These are phyloP conservation scores for Knoxia roxburghii DNA, from an alignment of 257 asterid genomes.

Conservation along the genomic window DNA sequence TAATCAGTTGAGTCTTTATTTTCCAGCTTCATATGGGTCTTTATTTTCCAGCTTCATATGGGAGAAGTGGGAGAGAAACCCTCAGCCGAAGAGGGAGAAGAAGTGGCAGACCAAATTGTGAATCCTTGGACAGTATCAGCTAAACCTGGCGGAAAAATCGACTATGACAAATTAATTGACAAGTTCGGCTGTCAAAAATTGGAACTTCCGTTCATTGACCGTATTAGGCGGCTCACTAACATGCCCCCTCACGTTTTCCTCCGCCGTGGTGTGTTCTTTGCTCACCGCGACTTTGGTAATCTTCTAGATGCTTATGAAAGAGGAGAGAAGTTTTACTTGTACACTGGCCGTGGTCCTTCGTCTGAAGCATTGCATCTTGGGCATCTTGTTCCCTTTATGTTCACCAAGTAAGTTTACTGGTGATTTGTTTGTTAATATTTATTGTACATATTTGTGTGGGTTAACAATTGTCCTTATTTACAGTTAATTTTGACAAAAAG, in stretches of 20 bases:
- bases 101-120: slow-evolving; percentile 50
- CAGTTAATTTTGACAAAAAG: no score
- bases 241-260: slow-evolving; percentile 82
- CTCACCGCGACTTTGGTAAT: slow-evolving; percentile 76
- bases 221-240: slow-evolving; percentile 67
- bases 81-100: slow-evolving; percentile 18
- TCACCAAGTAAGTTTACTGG: slow-evolving; percentile 56
- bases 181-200: slow-evolving; percentile 87
- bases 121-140: slow-evolving; percentile 91
- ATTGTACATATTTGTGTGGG: no score
- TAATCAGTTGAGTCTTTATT: no score
- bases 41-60: neutral
- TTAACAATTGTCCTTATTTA: no score
- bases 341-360: slow-evolving; percentile 96
- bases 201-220: slow-evolving; percentile 58
- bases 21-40: no score
- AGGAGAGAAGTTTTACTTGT: slow-evolving; percentile 83
- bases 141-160: slow-evolving; percentile 79
- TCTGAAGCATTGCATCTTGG: slow-evolving; percentile 98
- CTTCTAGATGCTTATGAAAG: slow-evolving; percentile 69
- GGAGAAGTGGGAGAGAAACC: slow-evolving; percentile 3
- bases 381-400: slow-evolving; percentile 92
- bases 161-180: slow-evolving; percentile 84
- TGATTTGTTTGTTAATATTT: no score
- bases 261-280: slow-evolving; percentile 95